These are phyloP conservation scores for Chlorella vulgaris DNA, from an alignment of 139 green algal genomes.

Conservation along the genomic window DNA sequence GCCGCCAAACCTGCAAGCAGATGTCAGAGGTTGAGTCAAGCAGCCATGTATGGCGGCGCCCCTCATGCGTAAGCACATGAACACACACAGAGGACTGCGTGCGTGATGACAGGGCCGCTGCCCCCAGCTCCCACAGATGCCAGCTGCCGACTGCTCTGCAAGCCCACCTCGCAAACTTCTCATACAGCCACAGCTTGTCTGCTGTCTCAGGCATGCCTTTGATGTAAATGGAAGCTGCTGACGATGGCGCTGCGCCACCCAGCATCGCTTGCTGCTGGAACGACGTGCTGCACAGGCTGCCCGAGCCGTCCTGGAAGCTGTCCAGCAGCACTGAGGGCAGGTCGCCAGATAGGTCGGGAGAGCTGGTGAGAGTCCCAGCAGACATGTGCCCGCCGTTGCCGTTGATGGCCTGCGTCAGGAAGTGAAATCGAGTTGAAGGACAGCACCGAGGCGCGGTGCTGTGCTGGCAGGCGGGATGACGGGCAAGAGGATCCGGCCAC, in stretches of 20 bases:
- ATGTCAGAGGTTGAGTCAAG: not conserved
- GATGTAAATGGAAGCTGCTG: slow-evolving; percentile 57
- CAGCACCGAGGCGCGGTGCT: not conserved
- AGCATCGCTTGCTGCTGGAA: slow-evolving; percentile 1
- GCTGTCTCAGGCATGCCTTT: slow-evolving; percentile 64
- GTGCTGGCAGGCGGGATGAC: no score
- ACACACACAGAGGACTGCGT: no score
- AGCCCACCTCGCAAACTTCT: slow-evolving; percentile 68
- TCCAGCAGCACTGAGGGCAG: slow-evolving; percentile 23
- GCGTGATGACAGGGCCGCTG: no score
- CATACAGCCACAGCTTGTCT: slow-evolving; percentile 77
- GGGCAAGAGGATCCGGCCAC: no score
- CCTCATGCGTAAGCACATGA: no score
- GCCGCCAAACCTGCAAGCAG: slow-evolving; percentile 40
- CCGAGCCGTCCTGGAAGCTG: not conserved
- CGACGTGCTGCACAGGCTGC: not conserved
- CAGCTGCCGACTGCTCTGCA: no score
- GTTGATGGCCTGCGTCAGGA: slow-evolving; percentile 22
- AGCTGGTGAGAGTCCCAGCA: not conserved
- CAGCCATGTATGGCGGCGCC: not conserved
- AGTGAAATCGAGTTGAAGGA: no score
- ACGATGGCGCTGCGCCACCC: not conserved
- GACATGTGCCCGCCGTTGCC: not conserved
- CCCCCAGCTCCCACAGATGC: no score
- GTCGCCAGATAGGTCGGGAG: slow-evolving; percentile 5